These are phyloP conservation scores for Kluyveromyces nonfermentans DNA, from an alignment of 805 yeast species.

Conservation along the genomic window DNA sequence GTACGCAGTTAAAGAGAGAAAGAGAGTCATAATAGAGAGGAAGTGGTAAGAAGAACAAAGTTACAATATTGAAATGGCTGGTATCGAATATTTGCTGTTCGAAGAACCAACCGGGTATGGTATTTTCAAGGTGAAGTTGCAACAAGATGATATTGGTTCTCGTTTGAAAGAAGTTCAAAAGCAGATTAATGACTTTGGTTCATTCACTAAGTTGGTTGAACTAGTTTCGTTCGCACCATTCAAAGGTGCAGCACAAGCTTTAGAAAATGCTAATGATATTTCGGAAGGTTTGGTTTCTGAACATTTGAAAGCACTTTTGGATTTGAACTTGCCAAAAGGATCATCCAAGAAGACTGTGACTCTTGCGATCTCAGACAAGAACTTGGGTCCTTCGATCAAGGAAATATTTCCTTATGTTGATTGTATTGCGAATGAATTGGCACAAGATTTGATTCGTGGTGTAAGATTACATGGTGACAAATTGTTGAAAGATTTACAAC, in stretches of 20 bases:
- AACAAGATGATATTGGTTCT: slow-evolving; percentile 90
- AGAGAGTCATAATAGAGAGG: not conserved
- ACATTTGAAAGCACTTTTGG: slow-evolving; percentile 79
- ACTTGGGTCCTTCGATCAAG: slow-evolving; percentile 93
- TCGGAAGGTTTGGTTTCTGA: slow-evolving; percentile 96
- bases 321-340: slow-evolving; percentile 78
- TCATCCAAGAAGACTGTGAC: slow-evolving; percentile 52
- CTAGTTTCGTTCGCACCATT: slow-evolving; percentile 94
- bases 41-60: not conserved
- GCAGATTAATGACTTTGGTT: slow-evolving; percentile 74
- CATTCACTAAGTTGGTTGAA: slow-evolving; percentile 87
- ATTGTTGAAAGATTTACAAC: slow-evolving; percentile 81
- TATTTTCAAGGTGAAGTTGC: slow-evolving; percentile 83
- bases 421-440: slow-evolving; percentile 83
- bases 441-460: slow-evolving; percentile 92
- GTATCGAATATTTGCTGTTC: slow-evolving; percentile 82
- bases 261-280: slow-evolving; percentile 95
- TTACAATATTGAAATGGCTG: slow-evolving; percentile 40
- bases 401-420: slow-evolving; percentile 83
- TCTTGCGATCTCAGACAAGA: slow-evolving; percentile 88
- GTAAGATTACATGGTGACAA: slow-evolving; percentile 84
- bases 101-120: slow-evolving; percentile 99
- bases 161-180: slow-evolving; percentile 90
- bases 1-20: not conserved
- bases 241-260: slow-evolving; percentile 98